Evolutionary conservation across 2,329 filamentous ascomycete species (phyloP).

Genomic region (Basipetospora chlamydospora): DNA sequence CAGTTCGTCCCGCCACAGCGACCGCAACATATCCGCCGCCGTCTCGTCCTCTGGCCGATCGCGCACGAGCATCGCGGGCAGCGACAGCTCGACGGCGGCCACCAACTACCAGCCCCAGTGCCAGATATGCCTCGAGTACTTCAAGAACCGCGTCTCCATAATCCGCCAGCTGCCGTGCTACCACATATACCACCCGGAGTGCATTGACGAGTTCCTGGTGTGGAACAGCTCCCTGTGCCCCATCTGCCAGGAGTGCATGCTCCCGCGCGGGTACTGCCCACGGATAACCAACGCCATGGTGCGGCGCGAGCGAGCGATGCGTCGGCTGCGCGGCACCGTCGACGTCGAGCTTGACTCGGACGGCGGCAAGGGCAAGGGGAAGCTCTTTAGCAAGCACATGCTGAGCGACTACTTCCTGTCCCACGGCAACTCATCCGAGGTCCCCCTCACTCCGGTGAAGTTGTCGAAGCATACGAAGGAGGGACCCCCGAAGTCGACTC

Average conservation of each 20-base stretch:
- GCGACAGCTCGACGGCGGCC: conserved; percentile 14
- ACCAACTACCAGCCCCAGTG: conserved; percentile 66
- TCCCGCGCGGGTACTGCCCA: conserved; percentile 54
- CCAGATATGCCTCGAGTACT: conserved; percentile 81
- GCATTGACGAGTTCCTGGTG: conserved; percentile 72
- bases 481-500: conserved; percentile 25
- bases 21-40: conserved; percentile 15
- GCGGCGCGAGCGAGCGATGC: conserved; percentile 57
- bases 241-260: conserved; percentile 71
- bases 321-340: conserved; percentile 41
- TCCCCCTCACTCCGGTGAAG: conserved; percentile 17
- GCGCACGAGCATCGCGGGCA: conserved; percentile 1
- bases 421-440: not conserved
- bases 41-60: conserved; percentile 6
- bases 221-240: conserved; percentile 77
- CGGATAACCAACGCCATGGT: conserved; percentile 78
- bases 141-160: conserved; percentile 50
- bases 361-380: not conserved
- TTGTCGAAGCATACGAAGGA: conserved; percentile 38
- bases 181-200: conserved; percentile 87
- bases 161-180: conserved; percentile 80
- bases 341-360: conserved; percentile 23
- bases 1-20: conserved; percentile 16
- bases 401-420: not conserved
- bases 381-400: conserved; percentile 3